Base-by-base conservation (phyloP, 225 moss, liverwort and hornwort species). In the Bryoerythrophyllum caledonicum region DNA sequence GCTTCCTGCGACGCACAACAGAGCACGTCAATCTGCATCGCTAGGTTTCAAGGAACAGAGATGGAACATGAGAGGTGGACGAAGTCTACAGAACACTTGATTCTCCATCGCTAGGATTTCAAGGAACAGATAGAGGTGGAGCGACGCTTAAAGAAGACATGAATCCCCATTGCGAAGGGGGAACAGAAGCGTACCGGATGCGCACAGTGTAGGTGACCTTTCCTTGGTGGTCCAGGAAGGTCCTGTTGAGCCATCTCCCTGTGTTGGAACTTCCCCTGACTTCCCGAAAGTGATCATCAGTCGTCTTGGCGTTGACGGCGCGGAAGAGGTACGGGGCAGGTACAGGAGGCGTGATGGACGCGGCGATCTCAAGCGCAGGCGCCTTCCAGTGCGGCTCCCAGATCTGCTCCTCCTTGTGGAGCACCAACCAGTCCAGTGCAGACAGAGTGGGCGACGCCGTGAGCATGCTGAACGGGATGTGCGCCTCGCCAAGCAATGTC, bases 381-480 rank as follows among this genome's bases (percentile, higher is more conserved):
- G 79, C 69, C 41, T 79, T 86, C 46, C 53, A 62, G 28, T 44
- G 65, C 71, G 75, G 59, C 43, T 82, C 78, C 78, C 82, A 82
- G 59, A 82, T 79, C 26, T 82, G 78, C 16, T 79, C 85, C 15
- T 74, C 77, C 20, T 77, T 78, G 46, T 78, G 78, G 20, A 86
- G 59, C 26, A 74, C 48, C 61, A 82, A 62, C 77, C 72, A 81
- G 28, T 76, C 68, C 16, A 72, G 58, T 0, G 79, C 76, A 11
- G 85, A 79, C 24, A 82, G 73, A 19, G 82, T 82, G 8, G 82
- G 79, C 19, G 86, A 86, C 34, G 86, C 76, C 63, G 82, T 65
- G 44, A 82, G 79, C 76, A 79, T n/a, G 27, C 63, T 57, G 56
- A 76, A 82, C 21, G 81, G 75, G 20, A 82, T 27, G 40, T 79